phyloP scores from a whole-genome alignment of 805 yeast genomes.

The Wickerhamomyces queroliae region DNA sequence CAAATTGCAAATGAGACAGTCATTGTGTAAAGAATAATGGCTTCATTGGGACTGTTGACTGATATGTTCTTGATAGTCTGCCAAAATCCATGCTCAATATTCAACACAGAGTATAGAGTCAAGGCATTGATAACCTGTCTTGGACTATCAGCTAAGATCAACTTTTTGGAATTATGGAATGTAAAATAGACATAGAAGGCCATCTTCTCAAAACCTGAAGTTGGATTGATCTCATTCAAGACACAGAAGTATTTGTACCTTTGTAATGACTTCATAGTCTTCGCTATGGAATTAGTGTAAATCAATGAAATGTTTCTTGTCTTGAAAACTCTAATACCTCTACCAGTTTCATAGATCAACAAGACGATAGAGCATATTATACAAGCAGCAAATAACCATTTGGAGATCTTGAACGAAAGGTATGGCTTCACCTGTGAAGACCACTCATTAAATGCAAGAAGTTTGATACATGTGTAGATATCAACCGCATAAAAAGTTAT shows the following conservation, averaged over 20 bases:
- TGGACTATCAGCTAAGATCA: constrained; percentile 78
- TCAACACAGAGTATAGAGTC: constrained; percentile 52
- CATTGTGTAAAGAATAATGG: constrained; percentile 73
- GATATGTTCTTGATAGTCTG: constrained; percentile 51
- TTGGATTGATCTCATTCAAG: constrained; percentile 63
- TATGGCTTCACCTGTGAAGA: constrained; percentile 44
- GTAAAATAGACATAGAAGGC: constrained; percentile 63
- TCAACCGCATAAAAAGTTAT: constrained; percentile 59
- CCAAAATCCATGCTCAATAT: constrained; percentile 26
- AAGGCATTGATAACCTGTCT: constrained; percentile 80
- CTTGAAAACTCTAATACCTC: constrained; percentile 52
- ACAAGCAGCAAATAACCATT: constrained; percentile 78
- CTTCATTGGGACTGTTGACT: constrained; percentile 53
- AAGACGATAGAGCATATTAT: constrained; percentile 64
- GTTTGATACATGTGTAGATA: constrained; percentile 70
- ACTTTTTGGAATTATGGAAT: constrained; percentile 52
- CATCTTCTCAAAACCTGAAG: constrained; percentile 57
- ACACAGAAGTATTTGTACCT: constrained; percentile 68
- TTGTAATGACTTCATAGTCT: constrained; percentile 47
- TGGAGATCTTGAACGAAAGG: constrained; percentile 44
- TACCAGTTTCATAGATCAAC: constrained; percentile 47
- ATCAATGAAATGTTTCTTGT: constrained; percentile 63
- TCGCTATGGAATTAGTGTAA: constrained; percentile 62
- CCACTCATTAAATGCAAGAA: constrained; percentile 72
- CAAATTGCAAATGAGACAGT: constrained; percentile 68